phyloP scores from a whole-genome alignment of 2,329 filamentous ascomycete genomes.

The Ophiostoma ips region DNA sequence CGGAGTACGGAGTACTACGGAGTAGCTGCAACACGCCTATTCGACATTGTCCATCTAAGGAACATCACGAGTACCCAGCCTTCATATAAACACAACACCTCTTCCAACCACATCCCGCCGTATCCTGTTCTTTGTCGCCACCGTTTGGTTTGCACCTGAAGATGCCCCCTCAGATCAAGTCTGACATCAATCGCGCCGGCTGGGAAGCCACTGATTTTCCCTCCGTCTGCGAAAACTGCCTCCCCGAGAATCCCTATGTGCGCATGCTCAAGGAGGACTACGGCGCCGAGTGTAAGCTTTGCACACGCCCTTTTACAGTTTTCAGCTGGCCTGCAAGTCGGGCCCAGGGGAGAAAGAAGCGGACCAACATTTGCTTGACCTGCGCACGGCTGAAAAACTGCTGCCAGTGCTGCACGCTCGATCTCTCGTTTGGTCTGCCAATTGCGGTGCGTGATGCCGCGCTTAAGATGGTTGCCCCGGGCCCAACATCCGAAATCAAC shows the following conservation, averaged over 20 bases:
- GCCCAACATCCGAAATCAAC: conserved; percentile 84
- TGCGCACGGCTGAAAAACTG: conserved; percentile 97
- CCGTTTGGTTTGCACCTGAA: too few species aligned
- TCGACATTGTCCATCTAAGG: too few species aligned
- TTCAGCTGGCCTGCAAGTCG: conserved; percentile 93
- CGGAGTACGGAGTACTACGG: too few species aligned
- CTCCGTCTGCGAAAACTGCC: conserved; percentile 79
- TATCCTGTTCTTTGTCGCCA: too few species aligned
- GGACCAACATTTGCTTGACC: conserved; percentile 89
- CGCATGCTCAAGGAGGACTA: conserved; percentile 98
- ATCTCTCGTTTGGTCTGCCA: conserved; percentile 87
- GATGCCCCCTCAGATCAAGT: conserved; percentile 78
- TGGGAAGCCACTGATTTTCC: conserved; percentile 92
- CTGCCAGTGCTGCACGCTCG: conserved; percentile 97
- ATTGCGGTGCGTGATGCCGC: conserved; percentile 93
- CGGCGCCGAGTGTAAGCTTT: conserved; percentile 75
- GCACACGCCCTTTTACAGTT: conserved; percentile 88
- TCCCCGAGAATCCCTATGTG: conserved; percentile 93
- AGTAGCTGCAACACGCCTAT: too few species aligned
- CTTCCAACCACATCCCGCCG: too few species aligned
- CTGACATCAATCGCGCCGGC: conserved; percentile 86
- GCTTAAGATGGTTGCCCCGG: conserved; percentile 92
- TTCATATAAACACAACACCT: too few species aligned
- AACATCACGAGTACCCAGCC: too few species aligned
- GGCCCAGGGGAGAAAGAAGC: conserved; percentile 73